Evolutionary conservation across 176 grass and related monocot genomes (phyloP).

Genomic region (Saccharum spontaneum): DNA sequence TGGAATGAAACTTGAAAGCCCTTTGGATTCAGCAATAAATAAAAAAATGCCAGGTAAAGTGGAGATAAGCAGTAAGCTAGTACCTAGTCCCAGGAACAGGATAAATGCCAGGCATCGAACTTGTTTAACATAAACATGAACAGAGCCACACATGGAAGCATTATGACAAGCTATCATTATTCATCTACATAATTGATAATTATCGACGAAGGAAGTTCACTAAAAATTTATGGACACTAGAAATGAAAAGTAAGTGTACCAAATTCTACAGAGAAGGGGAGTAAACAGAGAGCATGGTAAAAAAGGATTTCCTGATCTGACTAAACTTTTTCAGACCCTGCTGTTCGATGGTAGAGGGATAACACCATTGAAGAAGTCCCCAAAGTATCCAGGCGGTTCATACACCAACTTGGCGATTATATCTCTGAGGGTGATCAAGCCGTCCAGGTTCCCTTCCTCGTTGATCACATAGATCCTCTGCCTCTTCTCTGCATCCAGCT

Average conservation of each 20-base stretch:
- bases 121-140: constrained; percentile 10
- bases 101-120: background rate
- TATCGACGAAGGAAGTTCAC: background rate
- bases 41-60: background rate
- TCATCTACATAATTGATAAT: background rate
- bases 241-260: background rate
- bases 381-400: constrained; percentile 77
- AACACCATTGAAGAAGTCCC: constrained; percentile 91
- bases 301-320: constrained; percentile 10
- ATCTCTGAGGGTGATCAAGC: constrained; percentile 78
- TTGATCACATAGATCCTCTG: constrained; percentile 73
- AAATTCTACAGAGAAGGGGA: background rate
- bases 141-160: background rate
- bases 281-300: background rate
- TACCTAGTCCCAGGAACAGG: background rate
- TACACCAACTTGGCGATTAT: constrained; percentile 89
- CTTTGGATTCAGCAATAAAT: background rate
- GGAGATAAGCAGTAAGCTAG: background rate
- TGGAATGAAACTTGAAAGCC: background rate
- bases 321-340: constrained; percentile 51
- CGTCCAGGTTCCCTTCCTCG: constrained; percentile 52
- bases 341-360: constrained; percentile 64
- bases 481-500: constrained; percentile 66
- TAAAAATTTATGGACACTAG: background rate
- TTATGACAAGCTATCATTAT: constrained; percentile 27